Conservation (phyloP, 148 eudicot species). For the Persicaria maculosa region DNA sequence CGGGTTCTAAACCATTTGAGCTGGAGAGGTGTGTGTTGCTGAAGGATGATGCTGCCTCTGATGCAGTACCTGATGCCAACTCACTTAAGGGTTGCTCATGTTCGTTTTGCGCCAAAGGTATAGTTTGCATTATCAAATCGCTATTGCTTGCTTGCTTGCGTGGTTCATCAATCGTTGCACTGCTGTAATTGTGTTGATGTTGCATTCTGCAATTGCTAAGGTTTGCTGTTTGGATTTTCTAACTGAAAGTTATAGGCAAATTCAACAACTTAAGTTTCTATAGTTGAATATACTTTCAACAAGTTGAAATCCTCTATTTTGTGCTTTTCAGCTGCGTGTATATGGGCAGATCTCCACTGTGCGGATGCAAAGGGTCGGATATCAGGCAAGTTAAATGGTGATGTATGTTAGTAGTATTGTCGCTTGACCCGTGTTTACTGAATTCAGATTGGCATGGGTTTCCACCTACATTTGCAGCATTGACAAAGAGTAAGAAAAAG, state of each 20-base stretch:
- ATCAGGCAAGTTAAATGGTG: constrained; percentile 32
- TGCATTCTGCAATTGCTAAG: neutral
- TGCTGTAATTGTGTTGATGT: neutral
- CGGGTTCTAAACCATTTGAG: constrained; percentile 34
- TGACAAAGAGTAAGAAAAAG: constrained; percentile 64
- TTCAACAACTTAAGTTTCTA: neutral
- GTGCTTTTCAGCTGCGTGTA: constrained; percentile 53
- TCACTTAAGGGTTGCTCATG: constrained; percentile 58
- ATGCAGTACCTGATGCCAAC: constrained; percentile 21
- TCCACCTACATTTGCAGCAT: constrained; percentile 25
- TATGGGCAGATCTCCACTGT: constrained; percentile 81
- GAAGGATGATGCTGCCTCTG: constrained; percentile 33
- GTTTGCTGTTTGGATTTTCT: neutral
- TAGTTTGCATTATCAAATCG: neutral
- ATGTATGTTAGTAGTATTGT: too few species aligned
- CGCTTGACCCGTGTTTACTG: neutral
- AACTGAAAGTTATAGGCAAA: neutral
- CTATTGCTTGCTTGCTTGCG: neutral
- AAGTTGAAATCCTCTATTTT: neutral
- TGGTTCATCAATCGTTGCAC: neutral
- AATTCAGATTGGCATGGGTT: neutral
- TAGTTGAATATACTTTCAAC: neutral
- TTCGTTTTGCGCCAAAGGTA: constrained; percentile 88
- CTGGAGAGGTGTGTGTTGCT: constrained; percentile 36
- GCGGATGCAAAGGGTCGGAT: constrained; percentile 74